Base-by-base conservation (phyloP, 2,329 filamentous ascomycete species). In the Penicillium italicum region DNA sequence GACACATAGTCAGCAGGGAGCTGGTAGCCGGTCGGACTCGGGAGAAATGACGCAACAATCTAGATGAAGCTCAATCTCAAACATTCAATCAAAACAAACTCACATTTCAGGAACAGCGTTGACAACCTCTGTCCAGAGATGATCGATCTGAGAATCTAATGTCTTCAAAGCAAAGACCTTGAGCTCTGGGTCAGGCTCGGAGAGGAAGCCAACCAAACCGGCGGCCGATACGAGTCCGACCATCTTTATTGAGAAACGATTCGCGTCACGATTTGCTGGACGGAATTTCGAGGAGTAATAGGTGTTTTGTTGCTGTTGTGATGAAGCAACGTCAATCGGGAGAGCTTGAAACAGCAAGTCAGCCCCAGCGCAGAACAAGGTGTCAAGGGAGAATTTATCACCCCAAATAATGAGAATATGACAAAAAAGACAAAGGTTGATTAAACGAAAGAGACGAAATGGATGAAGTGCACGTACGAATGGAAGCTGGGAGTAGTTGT, bases 101-200 rank as follows among this genome's bases (percentile, higher is more conserved):
- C 83, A 97, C 93, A 99, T 97, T 77, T 96, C 88, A 70, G 88
- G 91, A 70, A 99, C 85, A 57, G 91, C 89, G 55, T 88, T 90
- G 50, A 94, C 93, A 62, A 99, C 92, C 77, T 99, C 94, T 59
- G 92, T 95, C 94, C 94, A 99, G 66, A 99, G 85, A 62, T 93
- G 89, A 75, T 97, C 92, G 69, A 99, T 96, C 72, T 97, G 90
- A 67, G 94, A 89, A 77, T 99, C 96, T 70, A 99, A 85, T 65
- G 90, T 92, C 79, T 96, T 90, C 65, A 99, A 82, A 63, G 94
- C 94, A 74, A 97, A 99, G 66, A 93, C 86, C 81, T 91, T 92
- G 76, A 99, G 86, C 76, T 96, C 91, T 55, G 89, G 85, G 77
- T 97, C 94, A 67, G 95, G 91, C 73, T 99, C 94, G 65, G 91